Evolutionary conservation across 2,329 filamentous ascomycete species (phyloP), one percentile per base, ranked within the genome.

Genomic region (Exophiala lecanii-corni): DNA sequence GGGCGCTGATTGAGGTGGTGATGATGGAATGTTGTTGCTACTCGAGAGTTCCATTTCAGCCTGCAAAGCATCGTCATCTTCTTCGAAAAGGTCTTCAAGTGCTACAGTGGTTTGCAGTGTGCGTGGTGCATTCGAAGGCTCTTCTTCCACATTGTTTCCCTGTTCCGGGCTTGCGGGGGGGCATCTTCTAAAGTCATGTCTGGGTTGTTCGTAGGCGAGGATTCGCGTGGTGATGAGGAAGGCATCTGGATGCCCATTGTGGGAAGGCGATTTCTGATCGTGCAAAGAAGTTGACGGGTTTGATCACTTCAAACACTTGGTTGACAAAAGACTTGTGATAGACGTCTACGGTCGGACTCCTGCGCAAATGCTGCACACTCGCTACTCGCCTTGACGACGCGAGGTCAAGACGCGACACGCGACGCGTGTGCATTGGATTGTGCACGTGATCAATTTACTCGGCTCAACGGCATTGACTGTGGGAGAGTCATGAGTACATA

Each of bases 71-170:
- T 55, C 44, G 17, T 44, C 48, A 23, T 46, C 43, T 9, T 51
- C 47, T 18, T 53, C 43, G 55, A 83, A 81, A 39, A 82, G 66
- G 41, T 78, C 75, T 50, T 81, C 78, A 13, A 83, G 56, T 20
- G 70, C 71, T 30, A 70, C 61, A 41, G 39, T 45, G 19, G 35
- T 33, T 42, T 53, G 16, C 55, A 39, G 25, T 19, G 25, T 12
- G 13, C 9, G 13, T 18, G 41, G 43, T 20, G 10, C 32, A 4
- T 50, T 45, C n/a, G 55, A 43, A 15, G 23, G 12, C 12, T 46
- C 43, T 30, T 50, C 51, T 20, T 54, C 47, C 13, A 42, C 43
- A 13, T 43, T 36, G 20, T 33, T 28, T 3, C 19, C 23, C 12
- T 41, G 23, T 12, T 13, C 38, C 7, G 30, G 13, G 15, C 12